Conservation (phyloP, 768 basidiomycete genomes). For the Russula vinacea region DNA sequence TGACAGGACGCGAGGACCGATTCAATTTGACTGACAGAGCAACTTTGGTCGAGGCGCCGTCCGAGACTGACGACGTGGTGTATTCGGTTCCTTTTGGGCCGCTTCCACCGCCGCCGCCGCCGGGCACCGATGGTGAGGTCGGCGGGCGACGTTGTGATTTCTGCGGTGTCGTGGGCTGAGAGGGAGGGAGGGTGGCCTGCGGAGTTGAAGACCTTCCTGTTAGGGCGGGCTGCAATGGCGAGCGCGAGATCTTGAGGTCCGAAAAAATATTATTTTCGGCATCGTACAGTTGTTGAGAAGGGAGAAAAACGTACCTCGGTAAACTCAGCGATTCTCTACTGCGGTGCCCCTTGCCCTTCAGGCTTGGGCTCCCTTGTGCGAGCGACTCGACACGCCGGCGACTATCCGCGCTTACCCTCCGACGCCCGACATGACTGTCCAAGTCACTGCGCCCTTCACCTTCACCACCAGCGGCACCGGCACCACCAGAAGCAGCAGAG, state of each 20-base stretch:
- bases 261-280: background rate
- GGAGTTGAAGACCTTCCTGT: slow-evolving; percentile 23
- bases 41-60: slow-evolving; percentile 33
- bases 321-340: slow-evolving; percentile 32
- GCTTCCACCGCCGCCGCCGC: no score
- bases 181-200: slow-evolving; percentile 3
- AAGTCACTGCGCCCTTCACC: slow-evolving; percentile 26
- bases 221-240: slow-evolving; percentile 16
- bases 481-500: slow-evolving; percentile 2
- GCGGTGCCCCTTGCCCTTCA: slow-evolving; percentile 28
- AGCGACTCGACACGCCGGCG: slow-evolving; percentile 23
- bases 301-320: slow-evolving; percentile 33
- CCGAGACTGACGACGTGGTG: slow-evolving; percentile 9
- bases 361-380: slow-evolving; percentile 19
- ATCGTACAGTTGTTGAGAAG: background rate
- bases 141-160: slow-evolving; percentile 22
- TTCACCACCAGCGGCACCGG: slow-evolving; percentile 1
- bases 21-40: slow-evolving; percentile 48
- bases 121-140: slow-evolving; percentile 6
- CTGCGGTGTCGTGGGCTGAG: slow-evolving; percentile 23
- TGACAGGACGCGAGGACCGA: slow-evolving; percentile 50
- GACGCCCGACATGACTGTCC: slow-evolving; percentile 33
- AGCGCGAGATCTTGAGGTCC: slow-evolving; percentile 6
- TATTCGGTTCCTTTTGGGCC: slow-evolving; percentile 21
- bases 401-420: slow-evolving; percentile 22